Evolutionary conservation across 257 asterid species (phyloP), one percentile per base, ranked within the genome.

Genomic region (Nicotiana sylvestris): DNA sequence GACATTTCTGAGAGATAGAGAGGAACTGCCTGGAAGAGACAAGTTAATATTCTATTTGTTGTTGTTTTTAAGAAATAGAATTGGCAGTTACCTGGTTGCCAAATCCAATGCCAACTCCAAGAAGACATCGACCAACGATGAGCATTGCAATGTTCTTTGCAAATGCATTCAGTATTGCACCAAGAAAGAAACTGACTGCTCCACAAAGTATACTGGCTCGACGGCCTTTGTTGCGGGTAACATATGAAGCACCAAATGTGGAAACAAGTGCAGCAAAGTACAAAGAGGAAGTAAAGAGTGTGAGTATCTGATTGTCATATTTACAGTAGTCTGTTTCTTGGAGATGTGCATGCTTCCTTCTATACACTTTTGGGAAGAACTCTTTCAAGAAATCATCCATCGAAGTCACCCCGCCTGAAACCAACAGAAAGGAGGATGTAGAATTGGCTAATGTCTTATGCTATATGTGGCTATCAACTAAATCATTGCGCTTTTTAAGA

Each of bases 101-200:
- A 58, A 94, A 94, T 53, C 97, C 98, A 81, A 94, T 93, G 76
- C 97, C 98, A 6, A 91, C 61, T n/a, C 97, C 98, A 29, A 94
- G 97, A 82, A 94, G 87, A 1, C 87, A 62, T 56, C 98, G 86
- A 16, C 98, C 98, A 7, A 94, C 43, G 30, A 94, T 91, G 10
- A 94, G 88, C 97, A 93, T 94, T 2, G 89, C 87, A 0, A 94
- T 82, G 53, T 91, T 85, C 74, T 81, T 66, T 3, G 98, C 95
- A 46, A 81, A 39, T 2, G 95, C 98, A 76, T 93, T 93, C 53
- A 94, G 49, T 58, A 90, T 49, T 17, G 94, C 93, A 65, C 98
- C 98, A 1, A 60, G 35, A 55, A 92, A 92, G 89, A 94, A 94
- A 83, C 93, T 88, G 78, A 91, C 77, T 0, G 95, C 88, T 46